Conservation (phyloP, 1,284 basidiomycete genomes). For the Trametes pubescens region DNA sequence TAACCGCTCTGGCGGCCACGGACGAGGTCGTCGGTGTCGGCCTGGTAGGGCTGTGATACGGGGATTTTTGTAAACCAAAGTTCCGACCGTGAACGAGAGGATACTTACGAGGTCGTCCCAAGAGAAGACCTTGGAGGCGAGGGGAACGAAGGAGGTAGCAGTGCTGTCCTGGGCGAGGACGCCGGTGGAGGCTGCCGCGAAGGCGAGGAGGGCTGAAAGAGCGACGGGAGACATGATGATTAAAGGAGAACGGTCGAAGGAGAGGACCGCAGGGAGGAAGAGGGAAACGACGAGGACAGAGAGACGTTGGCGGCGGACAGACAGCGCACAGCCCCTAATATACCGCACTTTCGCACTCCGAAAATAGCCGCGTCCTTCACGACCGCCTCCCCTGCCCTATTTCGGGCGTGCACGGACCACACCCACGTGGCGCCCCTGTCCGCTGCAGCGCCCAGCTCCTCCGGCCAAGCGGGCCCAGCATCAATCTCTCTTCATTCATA, state of each 20-base stretch:
- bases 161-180: constrained; percentile 46
- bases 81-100: not conserved
- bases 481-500: not conserved
- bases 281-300: constrained; percentile 24
- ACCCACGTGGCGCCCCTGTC: not conserved
- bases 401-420: constrained; percentile 43
- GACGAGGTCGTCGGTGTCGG: constrained; percentile 54
- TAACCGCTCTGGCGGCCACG: constrained; percentile 70
- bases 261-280: constrained; percentile 25
- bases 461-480: not conserved
- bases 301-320: constrained; percentile 20
- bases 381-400: constrained; percentile 9
- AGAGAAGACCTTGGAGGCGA: constrained; percentile 59
- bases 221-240: constrained; percentile 51
- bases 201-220: constrained; percentile 53
- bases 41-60: constrained; percentile 59
- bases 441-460: not conserved
- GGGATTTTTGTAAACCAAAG: too few relatives aligned
- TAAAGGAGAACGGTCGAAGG: constrained; percentile 17
- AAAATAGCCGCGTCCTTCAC: constrained; percentile 28
- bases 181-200: constrained; percentile 45
- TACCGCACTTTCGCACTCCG: constrained; percentile 32
- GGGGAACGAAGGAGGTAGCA: constrained; percentile 47
- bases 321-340: constrained; percentile 14
- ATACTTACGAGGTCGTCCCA: constrained; percentile 57